Evolutionary conservation across 768 basidiomycete species (phyloP).

Genomic region (Hydnomerulius pinastri): DNA sequence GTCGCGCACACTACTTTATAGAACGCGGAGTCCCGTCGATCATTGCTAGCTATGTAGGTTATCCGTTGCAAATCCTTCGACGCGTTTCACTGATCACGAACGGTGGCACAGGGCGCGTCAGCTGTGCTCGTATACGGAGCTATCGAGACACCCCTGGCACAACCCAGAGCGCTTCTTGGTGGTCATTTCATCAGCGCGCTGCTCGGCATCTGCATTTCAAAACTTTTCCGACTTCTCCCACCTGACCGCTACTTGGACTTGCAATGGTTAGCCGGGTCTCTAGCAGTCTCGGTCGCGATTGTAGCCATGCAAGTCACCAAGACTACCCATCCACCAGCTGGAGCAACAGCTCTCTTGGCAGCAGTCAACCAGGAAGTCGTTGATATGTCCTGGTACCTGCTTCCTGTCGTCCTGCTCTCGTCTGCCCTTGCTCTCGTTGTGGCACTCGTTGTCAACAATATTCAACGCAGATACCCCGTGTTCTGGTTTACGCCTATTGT

Average conservation of each 20-base stretch:
- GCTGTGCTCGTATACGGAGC: slow-evolving; percentile 57
- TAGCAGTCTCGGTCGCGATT: slow-evolving; percentile 44
- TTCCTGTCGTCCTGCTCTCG: slow-evolving; percentile 52
- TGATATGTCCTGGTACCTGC: slow-evolving; percentile 52
- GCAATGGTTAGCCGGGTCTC: slow-evolving; percentile 38
- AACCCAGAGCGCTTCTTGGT: slow-evolving; percentile 51
- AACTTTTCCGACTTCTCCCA: slow-evolving; percentile 49
- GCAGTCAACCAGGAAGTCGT: slow-evolving; percentile 43
- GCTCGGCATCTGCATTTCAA: slow-evolving; percentile 50
- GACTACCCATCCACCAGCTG: slow-evolving; percentile 58
- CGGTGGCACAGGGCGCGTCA: slow-evolving; percentile 47
- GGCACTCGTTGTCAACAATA: slow-evolving; percentile 51
- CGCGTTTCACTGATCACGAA: not conserved
- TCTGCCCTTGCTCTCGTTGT: slow-evolving; percentile 45
- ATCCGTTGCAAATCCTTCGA: not conserved
- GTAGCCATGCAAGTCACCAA: slow-evolving; percentile 54
- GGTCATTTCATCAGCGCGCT: slow-evolving; percentile 45
- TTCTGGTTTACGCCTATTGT: slow-evolving; percentile 42
- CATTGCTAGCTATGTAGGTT: slow-evolving; percentile 24
- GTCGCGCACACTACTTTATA: slow-evolving; percentile 49
- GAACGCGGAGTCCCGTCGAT: slow-evolving; percentile 39
- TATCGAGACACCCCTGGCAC: slow-evolving; percentile 53
- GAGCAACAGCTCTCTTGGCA: slow-evolving; percentile 56
- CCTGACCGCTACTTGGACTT: slow-evolving; percentile 46
- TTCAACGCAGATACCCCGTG: slow-evolving; percentile 46